These are phyloP conservation scores for Cutaneotrichosporon sp. DNA, from an alignment of 1,284 basidiomycete species.

Conservation along the genomic window DNA sequence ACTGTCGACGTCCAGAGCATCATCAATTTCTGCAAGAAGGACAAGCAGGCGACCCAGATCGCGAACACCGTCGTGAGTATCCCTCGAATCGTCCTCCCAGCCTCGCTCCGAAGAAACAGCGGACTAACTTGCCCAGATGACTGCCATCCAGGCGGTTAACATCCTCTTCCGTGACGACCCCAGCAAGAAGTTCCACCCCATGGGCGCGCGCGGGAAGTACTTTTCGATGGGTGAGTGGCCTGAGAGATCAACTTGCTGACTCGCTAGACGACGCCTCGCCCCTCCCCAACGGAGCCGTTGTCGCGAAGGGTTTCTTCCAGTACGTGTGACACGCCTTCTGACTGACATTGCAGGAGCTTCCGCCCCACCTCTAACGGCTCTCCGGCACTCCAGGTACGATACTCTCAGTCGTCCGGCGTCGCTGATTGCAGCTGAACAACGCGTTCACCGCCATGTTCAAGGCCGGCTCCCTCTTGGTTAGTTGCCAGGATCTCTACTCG, in stretches of 20 bases:
- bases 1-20: conserved; percentile 45
- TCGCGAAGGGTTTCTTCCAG: conserved; percentile 52
- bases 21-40: conserved; percentile 40
- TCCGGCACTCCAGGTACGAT: conserved; percentile 33
- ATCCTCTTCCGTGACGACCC: conserved; percentile 50
- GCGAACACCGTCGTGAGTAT: conserved; percentile 34
- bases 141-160: conserved; percentile 49
- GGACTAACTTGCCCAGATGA: conserved; percentile 28
- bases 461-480: conserved; percentile 43
- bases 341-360: conserved; percentile 35
- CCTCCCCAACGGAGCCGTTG: conserved; percentile 44
- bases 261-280: conserved; percentile 32
- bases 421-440: conserved; percentile 39
- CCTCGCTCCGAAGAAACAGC: not conserved
- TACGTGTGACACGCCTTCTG: conserved; percentile 21
- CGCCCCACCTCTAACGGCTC: conserved; percentile 35
- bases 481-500: conserved; percentile 13
- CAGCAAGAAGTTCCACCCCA: conserved; percentile 37
- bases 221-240: conserved; percentile 41
- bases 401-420: too few species aligned
- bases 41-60: conserved; percentile 31
- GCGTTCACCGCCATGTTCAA: conserved; percentile 52
- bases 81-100: not conserved
- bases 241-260: not conserved
- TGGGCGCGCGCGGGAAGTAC: conserved; percentile 48